Conservation (phyloP, 495 filamentous ascomycete species). For the Penicillium chermesinum region DNA sequence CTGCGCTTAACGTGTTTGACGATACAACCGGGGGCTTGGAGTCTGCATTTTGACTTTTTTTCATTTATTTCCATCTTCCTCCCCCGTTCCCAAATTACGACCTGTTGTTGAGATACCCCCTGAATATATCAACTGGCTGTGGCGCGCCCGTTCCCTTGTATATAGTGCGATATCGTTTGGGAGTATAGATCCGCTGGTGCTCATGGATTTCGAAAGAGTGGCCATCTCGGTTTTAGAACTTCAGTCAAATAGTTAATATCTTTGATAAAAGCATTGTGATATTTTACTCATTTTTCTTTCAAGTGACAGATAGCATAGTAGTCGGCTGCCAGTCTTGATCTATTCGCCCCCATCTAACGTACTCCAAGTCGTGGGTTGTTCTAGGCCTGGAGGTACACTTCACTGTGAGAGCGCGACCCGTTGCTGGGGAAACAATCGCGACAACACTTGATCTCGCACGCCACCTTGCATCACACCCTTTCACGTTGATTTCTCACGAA, state of each 20-base stretch:
- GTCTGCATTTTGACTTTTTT: slow-evolving; percentile 14
- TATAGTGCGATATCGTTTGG: slow-evolving; percentile 33
- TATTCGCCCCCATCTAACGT: too few relatives aligned
- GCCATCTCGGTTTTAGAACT: slow-evolving; percentile 5
- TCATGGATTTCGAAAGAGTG: slow-evolving; percentile 8
- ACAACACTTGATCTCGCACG: neutral
- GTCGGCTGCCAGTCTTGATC: too few relatives aligned
- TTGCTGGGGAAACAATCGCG: slow-evolving; percentile 22
- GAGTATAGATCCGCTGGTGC: slow-evolving; percentile 27
- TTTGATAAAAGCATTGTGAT: too few relatives aligned
- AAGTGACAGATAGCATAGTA: too few relatives aligned
- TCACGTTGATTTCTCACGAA: neutral
- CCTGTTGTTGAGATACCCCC: slow-evolving; percentile 31
- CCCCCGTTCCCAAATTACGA: slow-evolving; percentile 15
- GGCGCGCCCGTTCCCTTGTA: slow-evolving; percentile 33
- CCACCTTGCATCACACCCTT: neutral
- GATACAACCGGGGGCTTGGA: slow-evolving; percentile 18
- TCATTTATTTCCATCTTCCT: slow-evolving; percentile 9
- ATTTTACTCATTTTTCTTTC: too few relatives aligned
- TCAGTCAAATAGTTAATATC: neutral
- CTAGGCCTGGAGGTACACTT: neutral
- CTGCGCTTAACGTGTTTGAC: slow-evolving; percentile 20
- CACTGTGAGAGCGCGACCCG: neutral
- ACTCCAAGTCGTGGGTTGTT: too few relatives aligned
- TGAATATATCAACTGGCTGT: slow-evolving; percentile 37